These are phyloP conservation scores for Hemerocallis citrina DNA, from an alignment of 106 monocot species.

Conservation along the genomic window DNA sequence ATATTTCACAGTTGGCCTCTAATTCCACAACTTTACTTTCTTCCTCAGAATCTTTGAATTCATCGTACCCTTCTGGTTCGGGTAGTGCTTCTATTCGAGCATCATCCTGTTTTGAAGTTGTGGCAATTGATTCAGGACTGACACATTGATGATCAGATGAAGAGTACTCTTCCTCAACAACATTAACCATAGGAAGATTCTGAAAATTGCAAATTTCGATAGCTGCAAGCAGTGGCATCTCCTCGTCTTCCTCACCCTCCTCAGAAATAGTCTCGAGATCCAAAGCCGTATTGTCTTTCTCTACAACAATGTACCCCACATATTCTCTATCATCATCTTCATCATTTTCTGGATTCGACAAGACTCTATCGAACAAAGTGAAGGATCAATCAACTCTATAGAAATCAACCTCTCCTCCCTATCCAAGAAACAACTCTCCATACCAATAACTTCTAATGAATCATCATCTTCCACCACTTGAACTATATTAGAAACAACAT, in stretches of 20 bases:
- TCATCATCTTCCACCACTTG: constrained; percentile 4
- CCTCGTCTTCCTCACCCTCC: constrained; percentile 18
- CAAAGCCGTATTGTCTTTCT: not conserved
- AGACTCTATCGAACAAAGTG: constrained; percentile 7
- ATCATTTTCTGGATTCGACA: not conserved
- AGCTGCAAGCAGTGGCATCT: not conserved
- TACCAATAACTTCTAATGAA: constrained; percentile 13
- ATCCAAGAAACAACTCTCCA: not conserved
- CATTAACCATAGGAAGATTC: not conserved
- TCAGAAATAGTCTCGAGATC: constrained; percentile 11
- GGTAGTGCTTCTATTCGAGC: not conserved
- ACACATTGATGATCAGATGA: not conserved
- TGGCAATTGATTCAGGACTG: not conserved
- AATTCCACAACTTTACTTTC: constrained; percentile 19
- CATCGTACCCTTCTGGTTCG: not conserved
- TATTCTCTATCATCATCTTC: constrained; percentile 7
- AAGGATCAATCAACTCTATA: constrained; percentile 51
- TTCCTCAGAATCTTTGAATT: constrained; percentile 22
- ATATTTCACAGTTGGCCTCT: constrained; percentile 45
- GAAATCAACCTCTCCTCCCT: constrained; percentile 28
- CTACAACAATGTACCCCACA: constrained; percentile 1
- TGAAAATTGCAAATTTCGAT: not conserved
- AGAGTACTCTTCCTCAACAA: not conserved
- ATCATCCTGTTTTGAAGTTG: not conserved
- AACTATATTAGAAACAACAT: too few species aligned